These are phyloP conservation scores for Rhododendron vialii DNA, from an alignment of 148 eudicot genomes.

Conservation along the genomic window DNA sequence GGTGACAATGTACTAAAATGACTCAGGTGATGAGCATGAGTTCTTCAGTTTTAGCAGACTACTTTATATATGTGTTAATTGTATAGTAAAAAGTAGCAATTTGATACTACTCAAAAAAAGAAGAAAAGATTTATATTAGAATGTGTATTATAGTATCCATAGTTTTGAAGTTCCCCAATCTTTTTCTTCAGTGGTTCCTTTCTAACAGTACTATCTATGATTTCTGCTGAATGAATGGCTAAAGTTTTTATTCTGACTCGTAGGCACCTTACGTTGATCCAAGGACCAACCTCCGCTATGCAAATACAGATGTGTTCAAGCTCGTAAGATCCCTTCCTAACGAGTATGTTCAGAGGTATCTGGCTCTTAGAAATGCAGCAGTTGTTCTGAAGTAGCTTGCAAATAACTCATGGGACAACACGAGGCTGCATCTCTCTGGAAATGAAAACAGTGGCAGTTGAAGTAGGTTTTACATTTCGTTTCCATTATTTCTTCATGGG, in stretches of 20 bases:
- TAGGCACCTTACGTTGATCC: constrained; percentile 96
- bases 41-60: neutral
- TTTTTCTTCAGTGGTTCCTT: neutral
- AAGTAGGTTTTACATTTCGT: neutral
- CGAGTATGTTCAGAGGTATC: constrained; percentile 84
- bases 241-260: constrained; percentile 1
- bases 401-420: neutral
- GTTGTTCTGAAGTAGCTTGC: constrained; percentile 58
- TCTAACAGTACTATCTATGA: neutral
- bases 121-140: neutral
- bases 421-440: neutral
- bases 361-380: constrained; percentile 91
- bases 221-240: neutral
- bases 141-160: neutral
- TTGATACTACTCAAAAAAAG: neutral
- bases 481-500: neutral
- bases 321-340: constrained; percentile 75
- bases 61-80: neutral
- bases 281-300: constrained; percentile 87
- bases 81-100: neutral
- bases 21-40: neutral
- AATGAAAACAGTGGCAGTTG: neutral
- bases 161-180: neutral
- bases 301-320: constrained; percentile 83
- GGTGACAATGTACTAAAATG: neutral